phyloP scores from a whole-genome alignment of 1,284 basidiomycete genomes.

The Sphagnurus paluster region DNA sequence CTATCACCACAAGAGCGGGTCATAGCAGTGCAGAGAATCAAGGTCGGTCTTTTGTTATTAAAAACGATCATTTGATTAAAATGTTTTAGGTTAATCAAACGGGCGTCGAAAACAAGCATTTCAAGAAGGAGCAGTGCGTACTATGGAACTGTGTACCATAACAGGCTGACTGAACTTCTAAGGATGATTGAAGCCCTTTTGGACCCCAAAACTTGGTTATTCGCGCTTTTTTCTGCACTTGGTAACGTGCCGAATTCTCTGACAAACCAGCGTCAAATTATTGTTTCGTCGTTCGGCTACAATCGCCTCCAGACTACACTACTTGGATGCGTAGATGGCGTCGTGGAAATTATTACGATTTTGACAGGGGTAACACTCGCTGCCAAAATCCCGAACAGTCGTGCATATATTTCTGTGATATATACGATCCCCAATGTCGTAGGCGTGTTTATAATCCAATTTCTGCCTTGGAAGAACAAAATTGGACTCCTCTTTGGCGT shows the following conservation, averaged over 20 bases:
- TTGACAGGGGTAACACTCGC: constrained; percentile 58
- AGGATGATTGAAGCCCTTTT: constrained; percentile 67
- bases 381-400: constrained; percentile 48
- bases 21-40: constrained; percentile 32
- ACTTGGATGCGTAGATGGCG: constrained; percentile 66
- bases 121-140: constrained; percentile 76
- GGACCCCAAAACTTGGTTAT: constrained; percentile 74
- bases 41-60: not conserved
- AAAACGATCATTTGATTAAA: too few relatives aligned
- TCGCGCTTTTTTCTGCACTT: constrained; percentile 21
- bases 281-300: constrained; percentile 70
- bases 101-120: constrained; percentile 72
- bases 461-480: constrained; percentile 64
- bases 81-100: constrained; percentile 58
- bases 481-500: constrained; percentile 60
- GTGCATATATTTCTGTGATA: constrained; percentile 59
- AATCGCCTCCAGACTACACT: constrained; percentile 65
- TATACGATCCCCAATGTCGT: constrained; percentile 65
- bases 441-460: constrained; percentile 60
- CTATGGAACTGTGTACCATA: not conserved
- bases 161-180: not conserved
- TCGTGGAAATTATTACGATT: constrained; percentile 62
- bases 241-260: constrained; percentile 61
- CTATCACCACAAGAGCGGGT: constrained; percentile 58
- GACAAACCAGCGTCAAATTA: constrained; percentile 69